phyloP scores from a whole-genome alignment of 2,329 filamentous ascomycete species.

The Fusarium dlaminii region DNA sequence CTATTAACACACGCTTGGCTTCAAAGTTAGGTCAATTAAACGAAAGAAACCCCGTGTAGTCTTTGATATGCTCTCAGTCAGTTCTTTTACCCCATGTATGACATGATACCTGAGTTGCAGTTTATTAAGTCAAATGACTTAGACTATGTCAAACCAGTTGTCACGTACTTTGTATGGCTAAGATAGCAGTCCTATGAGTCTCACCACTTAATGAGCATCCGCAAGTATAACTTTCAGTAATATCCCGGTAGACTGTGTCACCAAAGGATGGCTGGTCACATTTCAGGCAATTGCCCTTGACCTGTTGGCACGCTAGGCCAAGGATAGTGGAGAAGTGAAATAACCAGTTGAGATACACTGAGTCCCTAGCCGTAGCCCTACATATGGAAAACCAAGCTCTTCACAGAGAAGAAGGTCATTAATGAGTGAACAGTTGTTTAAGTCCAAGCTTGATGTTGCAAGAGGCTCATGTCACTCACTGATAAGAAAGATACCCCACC shows the following conservation, averaged over 20 bases:
- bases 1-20: background rate
- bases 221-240: background rate
- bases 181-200: background rate
- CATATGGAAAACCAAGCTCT: no score
- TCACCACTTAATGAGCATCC: background rate
- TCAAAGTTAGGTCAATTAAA: background rate
- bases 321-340: background rate
- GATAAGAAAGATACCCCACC: constrained; percentile 22
- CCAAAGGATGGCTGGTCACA: background rate
- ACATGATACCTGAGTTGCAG: background rate
- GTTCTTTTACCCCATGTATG: background rate
- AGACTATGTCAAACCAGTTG: background rate
- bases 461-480: background rate
- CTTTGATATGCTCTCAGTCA: no score
- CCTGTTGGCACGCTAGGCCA: background rate
- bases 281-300: background rate
- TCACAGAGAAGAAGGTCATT: background rate
- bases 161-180: no score
- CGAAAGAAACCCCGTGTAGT: background rate
- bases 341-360: no score
- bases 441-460: background rate
- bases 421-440: background rate
- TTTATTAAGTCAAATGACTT: no score
- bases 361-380: background rate
- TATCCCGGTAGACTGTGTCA: background rate